A percentile compares a stretch with the other conserved stretches of the same genome.
Conservation (phyloP, 2,329 filamentous ascomycete genomes). For the Aspergillus sp. region DNA sequence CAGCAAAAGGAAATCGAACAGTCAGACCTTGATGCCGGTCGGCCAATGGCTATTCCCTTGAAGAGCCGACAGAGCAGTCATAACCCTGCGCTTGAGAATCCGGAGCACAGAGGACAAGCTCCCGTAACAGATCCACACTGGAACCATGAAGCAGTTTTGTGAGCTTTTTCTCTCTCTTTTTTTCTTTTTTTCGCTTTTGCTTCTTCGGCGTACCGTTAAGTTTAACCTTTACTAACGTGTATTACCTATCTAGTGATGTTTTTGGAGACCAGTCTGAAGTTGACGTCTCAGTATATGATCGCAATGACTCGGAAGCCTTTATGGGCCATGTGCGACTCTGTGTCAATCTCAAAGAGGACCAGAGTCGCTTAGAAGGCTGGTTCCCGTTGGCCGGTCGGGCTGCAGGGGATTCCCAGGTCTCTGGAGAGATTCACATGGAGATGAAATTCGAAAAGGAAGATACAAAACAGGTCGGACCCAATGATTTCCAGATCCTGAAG, state of each 20-base stretch:
- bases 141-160: constrained; percentile 96
- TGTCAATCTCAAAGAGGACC: constrained; percentile 66
- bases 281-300: constrained; percentile 92
- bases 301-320: constrained; percentile 80
- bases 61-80: constrained; percentile 94
- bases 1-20: constrained; percentile 56
- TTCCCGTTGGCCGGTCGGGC: constrained; percentile 78
- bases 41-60: constrained; percentile 94
- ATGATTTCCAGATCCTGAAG: constrained; percentile 93
- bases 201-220: background rate
- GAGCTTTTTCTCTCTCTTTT: constrained; percentile 44
- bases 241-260: constrained; percentile 63
- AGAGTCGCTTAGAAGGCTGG: constrained; percentile 78
- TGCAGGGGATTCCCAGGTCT: constrained; percentile 72
- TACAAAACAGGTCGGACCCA: constrained; percentile 88
- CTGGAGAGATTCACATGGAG: constrained; percentile 84
- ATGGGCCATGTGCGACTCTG: constrained; percentile 85
- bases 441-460: constrained; percentile 83
- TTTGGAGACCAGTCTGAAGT: constrained; percentile 87
- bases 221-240: background rate
- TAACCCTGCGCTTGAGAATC: constrained; percentile 73
- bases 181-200: background rate
- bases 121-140: constrained; percentile 82
- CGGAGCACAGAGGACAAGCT: constrained; percentile 58
- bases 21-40: constrained; percentile 76